Conservation (phyloP, 352 stramenopile species). For the Salisapilia sapeloensis region DNA sequence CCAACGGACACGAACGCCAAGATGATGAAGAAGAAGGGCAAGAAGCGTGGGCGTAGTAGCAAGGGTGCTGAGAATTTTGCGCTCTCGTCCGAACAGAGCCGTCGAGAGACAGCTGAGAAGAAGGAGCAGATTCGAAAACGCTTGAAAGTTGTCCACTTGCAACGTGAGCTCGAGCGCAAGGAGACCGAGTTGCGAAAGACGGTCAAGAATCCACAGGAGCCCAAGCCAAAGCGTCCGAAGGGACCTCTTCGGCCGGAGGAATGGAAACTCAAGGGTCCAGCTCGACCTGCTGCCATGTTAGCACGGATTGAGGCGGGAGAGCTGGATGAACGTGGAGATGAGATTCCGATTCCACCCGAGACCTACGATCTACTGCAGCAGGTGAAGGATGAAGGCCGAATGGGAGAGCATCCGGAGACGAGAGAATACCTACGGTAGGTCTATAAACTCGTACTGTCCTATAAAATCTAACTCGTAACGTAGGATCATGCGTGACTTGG, state of each 20-base stretch:
- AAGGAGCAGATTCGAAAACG: constrained; percentile 43
- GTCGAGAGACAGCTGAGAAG: constrained; percentile 42
- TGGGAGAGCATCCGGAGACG: constrained; percentile 43
- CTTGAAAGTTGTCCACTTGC: constrained; percentile 68
- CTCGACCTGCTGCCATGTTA: constrained; percentile 42
- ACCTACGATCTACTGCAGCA: constrained; percentile 61
- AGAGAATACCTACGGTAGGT: constrained; percentile 46
- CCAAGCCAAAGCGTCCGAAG: constrained; percentile 21
- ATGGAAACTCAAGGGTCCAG: constrained; percentile 71
- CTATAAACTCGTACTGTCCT: background rate
- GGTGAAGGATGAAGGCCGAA: constrained; percentile 21
- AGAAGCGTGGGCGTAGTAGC: constrained; percentile 21
- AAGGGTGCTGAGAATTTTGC: constrained; percentile 43
- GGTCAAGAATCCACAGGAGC: constrained; percentile 16
- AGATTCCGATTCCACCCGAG: constrained; percentile 54
- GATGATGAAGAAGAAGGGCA: constrained; percentile 36
- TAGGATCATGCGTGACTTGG: constrained; percentile 53
- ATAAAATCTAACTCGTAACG: background rate
- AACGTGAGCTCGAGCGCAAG: constrained; percentile 54
- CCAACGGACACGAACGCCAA: constrained; percentile 43
- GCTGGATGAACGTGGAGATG: constrained; percentile 54
- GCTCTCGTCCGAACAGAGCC: constrained; percentile 32
- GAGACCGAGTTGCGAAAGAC: constrained; percentile 43
- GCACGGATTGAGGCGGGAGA: constrained; percentile 66
- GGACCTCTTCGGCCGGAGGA: constrained; percentile 35